phyloP scores from a whole-genome alignment of 2,329 filamentous ascomycete species.

The Fusarium decemcellulare region DNA sequence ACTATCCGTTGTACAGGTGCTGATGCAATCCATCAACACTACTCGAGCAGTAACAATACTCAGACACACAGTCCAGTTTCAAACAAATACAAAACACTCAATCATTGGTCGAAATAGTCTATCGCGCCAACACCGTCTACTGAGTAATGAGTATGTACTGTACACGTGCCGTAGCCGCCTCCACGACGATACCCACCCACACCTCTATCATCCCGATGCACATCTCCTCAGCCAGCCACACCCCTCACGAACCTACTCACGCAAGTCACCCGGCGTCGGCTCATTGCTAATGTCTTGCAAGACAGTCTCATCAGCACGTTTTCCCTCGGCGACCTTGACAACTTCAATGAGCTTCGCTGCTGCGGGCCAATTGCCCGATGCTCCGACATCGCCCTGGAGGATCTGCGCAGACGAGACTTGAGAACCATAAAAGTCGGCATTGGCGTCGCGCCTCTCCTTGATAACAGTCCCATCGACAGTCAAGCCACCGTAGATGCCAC shows the following conservation, averaged over 20 bases:
- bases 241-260: not conserved
- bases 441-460: conserved; percentile 79
- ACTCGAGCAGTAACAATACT: too few species aligned
- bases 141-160: too few species aligned
- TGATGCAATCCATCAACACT: too few species aligned
- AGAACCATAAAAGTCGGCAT: conserved; percentile 77
- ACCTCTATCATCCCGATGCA: not conserved
- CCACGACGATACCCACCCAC: not conserved
- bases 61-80: too few species aligned
- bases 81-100: too few species aligned
- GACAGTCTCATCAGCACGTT: not conserved
- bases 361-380: not conserved
- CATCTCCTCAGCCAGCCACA: not conserved
- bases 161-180: too few species aligned
- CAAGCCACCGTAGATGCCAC: conserved; percentile 77
- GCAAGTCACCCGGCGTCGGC: conserved; percentile 1
- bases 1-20: too few species aligned
- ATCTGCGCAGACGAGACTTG: conserved; percentile 17
- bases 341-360: not conserved
- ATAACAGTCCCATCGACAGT: conserved; percentile 83
- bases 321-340: not conserved
- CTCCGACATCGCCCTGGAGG: conserved; percentile 7
- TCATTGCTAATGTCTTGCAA: not conserved
- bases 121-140: too few species aligned
- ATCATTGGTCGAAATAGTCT: too few species aligned